Conservation (phyloP, 306 rosid species). For the Dalbergia cochinchinensis region DNA sequence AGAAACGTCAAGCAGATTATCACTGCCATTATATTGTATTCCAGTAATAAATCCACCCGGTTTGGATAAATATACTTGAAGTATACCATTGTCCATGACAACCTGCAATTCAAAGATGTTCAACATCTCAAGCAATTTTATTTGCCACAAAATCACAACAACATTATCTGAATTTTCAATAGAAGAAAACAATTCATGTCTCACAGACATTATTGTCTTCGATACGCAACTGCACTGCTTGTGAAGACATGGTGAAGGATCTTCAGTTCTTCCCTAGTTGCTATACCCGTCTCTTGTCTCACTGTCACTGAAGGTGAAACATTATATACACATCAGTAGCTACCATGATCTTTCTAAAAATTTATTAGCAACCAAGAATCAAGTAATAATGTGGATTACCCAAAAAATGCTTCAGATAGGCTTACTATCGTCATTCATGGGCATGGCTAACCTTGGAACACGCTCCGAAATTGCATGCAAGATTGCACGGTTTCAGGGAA, state of each 20-base stretch:
- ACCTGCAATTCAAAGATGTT: constrained; percentile 52
- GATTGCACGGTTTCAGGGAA: not conserved
- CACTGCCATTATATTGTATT: constrained; percentile 70
- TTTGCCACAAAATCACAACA: constrained; percentile 14
- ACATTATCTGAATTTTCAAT: not conserved
- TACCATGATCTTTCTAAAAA: no score
- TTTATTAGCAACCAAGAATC: no score
- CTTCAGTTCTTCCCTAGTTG: not conserved
- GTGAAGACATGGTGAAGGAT: constrained; percentile 58
- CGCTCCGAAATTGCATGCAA: not conserved
- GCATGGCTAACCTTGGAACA: not conserved
- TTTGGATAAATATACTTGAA: constrained; percentile 70
- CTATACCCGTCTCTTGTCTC: no score
- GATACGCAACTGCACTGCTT: constrained; percentile 56
- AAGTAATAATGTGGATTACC: not conserved
- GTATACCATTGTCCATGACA: constrained; percentile 79
- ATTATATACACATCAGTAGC: no score
- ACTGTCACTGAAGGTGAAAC: no score
- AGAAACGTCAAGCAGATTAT: constrained; percentile 73
- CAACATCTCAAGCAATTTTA: not conserved
- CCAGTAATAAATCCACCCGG: constrained; percentile 78
- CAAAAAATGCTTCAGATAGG: not conserved
- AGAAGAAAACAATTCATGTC: constrained; percentile 1
- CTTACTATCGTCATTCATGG: not conserved
- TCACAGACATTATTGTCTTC: constrained; percentile 58